A percentile compares a stretch with the other conserved stretches of the same genome.
Evolutionary conservation across 2,329 filamentous ascomycete genomes (phyloP).

Genomic region (Trichoderma sp.): DNA sequence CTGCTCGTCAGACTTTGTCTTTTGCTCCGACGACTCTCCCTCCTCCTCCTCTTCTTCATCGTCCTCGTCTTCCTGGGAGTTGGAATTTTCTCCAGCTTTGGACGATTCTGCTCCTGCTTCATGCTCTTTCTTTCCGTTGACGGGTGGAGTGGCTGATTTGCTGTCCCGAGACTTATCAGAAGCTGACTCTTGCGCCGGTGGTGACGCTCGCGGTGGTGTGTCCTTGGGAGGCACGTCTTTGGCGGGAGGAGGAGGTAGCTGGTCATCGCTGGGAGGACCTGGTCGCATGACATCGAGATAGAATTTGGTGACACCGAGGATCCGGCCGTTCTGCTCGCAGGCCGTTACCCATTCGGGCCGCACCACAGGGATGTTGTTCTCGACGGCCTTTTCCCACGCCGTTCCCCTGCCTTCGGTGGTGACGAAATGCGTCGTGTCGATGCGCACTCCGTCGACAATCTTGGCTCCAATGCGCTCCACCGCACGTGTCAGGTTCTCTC

Average conservation of each 20-base stretch:
- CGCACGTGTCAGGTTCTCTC: conserved; percentile 70
- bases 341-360: conserved; percentile 95
- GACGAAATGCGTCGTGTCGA: conserved; percentile 98
- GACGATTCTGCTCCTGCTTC: conserved; percentile 22
- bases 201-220: conserved; percentile 23
- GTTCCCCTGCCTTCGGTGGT: conserved; percentile 89
- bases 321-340: conserved; percentile 89
- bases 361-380: conserved; percentile 97
- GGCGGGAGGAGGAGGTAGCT: conserved; percentile 30
- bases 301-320: conserved; percentile 92
- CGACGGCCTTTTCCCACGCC: conserved; percentile 92
- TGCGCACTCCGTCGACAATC: conserved; percentile 83
- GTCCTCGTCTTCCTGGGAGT: conserved; percentile 23
- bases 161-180: conserved; percentile 30
- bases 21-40: conserved; percentile 27
- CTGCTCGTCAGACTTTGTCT: conserved; percentile 32
- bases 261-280: conserved; percentile 40
- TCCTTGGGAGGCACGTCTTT: conserved; percentile 36
- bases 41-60: conserved; percentile 31
- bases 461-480: conserved; percentile 90
- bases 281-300: conserved; percentile 78
- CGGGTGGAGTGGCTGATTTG: conserved; percentile 20
- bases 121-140: conserved; percentile 8
- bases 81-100: conserved; percentile 29
- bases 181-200: conserved; percentile 25